Evolutionary conservation across 768 basidiomycete species (phyloP), one percentile per base, ranked within the genome.

Genomic region (Cyclocybe aegerita): DNA sequence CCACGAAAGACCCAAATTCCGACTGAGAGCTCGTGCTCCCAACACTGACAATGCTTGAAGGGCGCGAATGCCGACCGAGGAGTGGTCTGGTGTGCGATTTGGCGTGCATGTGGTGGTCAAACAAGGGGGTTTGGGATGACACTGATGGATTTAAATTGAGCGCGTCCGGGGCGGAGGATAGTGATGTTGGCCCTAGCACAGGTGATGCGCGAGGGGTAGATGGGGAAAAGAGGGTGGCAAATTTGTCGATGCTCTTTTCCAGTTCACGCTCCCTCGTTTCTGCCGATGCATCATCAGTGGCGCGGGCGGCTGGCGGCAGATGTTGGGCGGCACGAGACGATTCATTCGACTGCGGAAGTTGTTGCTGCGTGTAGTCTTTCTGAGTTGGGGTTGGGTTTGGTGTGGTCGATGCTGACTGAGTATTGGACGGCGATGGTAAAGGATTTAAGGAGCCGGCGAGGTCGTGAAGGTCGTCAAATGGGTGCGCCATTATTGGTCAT

Each of bases 1-100:
- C 79, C 1, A 86, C 79, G 45, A 86, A 85, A 0, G 81, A 69
- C 8, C 83, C 83, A 59, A 84, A 85, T 14, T 86, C 83, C 0
- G 77, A 78, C 56, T 76, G 74, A 5, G 70, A 52, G 9, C 71
- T 70, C 9, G 49, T 43, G 35, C 53, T 57, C 14, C 23, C 23
- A 23, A 23, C 23, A 23, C 23, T 23, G 23, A 23, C 23, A 5
- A 23, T 23, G 23, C 23, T 23, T 5, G 23, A 23, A 5, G 23
- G 23, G 23, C 23, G 23, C 23, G 23, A 23, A 23, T 23, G 38
- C 47, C n/a, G 53, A 44, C 11, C 53, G 55, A 10, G 38, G 33
- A 53, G 53, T 4, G 36, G 41, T 15, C 46, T 17, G 39, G 37
- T 17, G 58, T 46, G 51, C 4, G 53, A 48, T 36, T 46, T 51